Conservation (phyloP, 148 eudicot genomes). For the Rhododendron griersonianum region DNA sequence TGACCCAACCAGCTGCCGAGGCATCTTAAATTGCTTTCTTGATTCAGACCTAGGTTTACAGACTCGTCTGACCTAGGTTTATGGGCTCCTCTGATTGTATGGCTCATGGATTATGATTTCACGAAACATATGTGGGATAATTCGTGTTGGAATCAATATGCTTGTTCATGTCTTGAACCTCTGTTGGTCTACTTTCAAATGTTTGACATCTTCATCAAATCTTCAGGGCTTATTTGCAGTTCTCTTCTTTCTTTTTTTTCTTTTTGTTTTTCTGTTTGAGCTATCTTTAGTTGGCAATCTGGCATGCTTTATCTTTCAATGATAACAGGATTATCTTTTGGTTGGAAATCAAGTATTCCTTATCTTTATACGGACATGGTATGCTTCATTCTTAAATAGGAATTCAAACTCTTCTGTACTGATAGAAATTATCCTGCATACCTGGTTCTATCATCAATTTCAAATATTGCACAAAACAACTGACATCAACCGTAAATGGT, state of each 20-base stretch:
- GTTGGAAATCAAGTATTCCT: neutral
- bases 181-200: neutral
- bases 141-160: neutral
- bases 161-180: neutral
- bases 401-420: neutral
- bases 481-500: neutral
- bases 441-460: neutral
- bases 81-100: neutral
- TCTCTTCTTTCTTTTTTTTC: neutral
- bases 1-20: constrained; percentile 75
- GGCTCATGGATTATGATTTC: neutral
- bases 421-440: neutral
- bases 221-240: neutral
- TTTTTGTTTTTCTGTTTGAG: neutral
- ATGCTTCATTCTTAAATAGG: neutral
- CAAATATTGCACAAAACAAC: neutral
- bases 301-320: neutral
- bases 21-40: constrained; percentile 23
- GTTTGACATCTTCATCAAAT: neutral
- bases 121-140: neutral
- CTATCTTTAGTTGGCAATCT: neutral
- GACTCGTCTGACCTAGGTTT: neutral
- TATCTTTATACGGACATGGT: neutral
- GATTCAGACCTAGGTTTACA: neutral
- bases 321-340: neutral